These are phyloP conservation scores for Phytomonas francai DNA, from an alignment of 208 protist genomes.

Conservation along the genomic window DNA sequence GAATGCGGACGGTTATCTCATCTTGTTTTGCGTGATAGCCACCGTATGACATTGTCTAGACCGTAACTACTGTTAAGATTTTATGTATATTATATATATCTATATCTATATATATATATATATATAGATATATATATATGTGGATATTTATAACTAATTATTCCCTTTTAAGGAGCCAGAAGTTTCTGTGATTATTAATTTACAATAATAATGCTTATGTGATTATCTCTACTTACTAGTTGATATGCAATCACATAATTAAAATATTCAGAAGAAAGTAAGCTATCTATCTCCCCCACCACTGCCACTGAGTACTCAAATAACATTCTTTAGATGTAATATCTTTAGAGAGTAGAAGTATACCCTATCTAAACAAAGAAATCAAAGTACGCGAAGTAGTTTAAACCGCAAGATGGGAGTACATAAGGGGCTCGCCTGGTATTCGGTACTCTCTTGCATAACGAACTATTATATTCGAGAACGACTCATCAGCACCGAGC, in stretches of 20 bases:
- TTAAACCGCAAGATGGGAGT: slow-evolving; percentile 22
- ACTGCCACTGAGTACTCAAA: neutral
- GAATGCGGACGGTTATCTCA: slow-evolving; percentile 41
- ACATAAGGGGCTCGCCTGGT: slow-evolving; percentile 49
- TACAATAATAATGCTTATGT: neutral
- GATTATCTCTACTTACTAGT: neutral
- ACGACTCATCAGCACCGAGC: slow-evolving; percentile 30
- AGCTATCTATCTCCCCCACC: neutral
- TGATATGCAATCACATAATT: neutral
- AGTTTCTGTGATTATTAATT: neutral
- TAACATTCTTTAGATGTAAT: neutral
- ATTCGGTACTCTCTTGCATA: slow-evolving; percentile 53
- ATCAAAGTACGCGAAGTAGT: neutral
- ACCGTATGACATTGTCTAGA: slow-evolving; percentile 24
- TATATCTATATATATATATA: neutral
- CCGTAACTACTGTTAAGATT: neutral
- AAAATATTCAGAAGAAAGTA: neutral
- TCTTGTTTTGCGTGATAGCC: slow-evolving; percentile 8
- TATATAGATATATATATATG: slow-evolving; percentile 4
- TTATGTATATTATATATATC: neutral
- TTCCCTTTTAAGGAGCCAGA: neutral
- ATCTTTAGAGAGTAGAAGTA: neutral
- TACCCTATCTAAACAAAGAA: neutral
- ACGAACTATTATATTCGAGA: slow-evolving; percentile 45
- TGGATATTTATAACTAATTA: neutral